Conservation (phyloP, 768 basidiomycete species). For the Imleria badia region DNA sequence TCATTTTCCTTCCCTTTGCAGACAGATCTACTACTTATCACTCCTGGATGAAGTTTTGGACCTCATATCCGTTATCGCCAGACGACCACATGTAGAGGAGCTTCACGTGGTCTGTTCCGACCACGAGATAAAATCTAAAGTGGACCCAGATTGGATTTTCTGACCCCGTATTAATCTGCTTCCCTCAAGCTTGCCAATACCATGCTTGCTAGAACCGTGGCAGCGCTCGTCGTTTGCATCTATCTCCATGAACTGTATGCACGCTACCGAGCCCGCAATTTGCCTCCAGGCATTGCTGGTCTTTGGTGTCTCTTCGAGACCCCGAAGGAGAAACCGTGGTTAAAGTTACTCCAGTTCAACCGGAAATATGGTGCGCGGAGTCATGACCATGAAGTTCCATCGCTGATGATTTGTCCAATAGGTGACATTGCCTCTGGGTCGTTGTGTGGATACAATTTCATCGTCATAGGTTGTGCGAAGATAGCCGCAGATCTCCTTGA, state of each 20-base stretch:
- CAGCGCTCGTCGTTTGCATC: neutral
- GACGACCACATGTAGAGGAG: neutral
- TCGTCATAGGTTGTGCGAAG: conserved; percentile 42
- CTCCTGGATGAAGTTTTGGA: neutral
- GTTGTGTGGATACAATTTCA: conserved; percentile 31
- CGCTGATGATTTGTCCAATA: neutral
- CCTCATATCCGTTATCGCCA: neutral
- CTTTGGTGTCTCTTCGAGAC: conserved; percentile 1
- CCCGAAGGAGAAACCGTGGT: conserved; percentile 7
- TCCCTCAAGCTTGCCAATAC: no score
- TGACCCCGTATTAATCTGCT: no score
- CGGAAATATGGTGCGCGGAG: conserved; percentile 7
- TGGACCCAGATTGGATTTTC: neutral
- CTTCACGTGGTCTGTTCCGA: no score
- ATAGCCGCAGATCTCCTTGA: conserved; percentile 45
- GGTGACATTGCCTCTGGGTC: conserved; percentile 14
- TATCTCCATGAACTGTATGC: neutral
- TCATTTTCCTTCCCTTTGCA: no score
- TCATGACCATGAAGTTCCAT: no score
- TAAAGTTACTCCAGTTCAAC: conserved; percentile 6
- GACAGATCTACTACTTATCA: neutral
- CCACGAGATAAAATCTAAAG: neutral
- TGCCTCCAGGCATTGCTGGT: conserved; percentile 15
- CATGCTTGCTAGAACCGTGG: neutral
- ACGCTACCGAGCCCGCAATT: neutral